Evolutionary conservation across 2,329 filamentous ascomycete genomes (phyloP).

Genomic region (Fusarium duplospermum): DNA sequence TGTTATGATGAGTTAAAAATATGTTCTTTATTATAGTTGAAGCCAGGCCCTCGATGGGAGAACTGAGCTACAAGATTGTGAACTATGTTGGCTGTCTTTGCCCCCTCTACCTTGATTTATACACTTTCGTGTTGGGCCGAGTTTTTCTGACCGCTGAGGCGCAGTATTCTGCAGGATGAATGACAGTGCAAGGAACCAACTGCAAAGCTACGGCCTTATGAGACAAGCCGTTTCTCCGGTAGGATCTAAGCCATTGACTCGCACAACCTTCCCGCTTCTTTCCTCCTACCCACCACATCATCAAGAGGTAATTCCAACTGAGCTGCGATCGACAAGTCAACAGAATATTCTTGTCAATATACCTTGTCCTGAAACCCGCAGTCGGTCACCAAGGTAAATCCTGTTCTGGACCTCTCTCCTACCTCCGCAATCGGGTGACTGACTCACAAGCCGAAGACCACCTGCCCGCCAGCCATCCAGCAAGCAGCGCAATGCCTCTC

Average conservation of each 20-base stretch:
- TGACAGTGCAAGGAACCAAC: not conserved
- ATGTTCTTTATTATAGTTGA: no score
- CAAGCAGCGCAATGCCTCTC: not conserved
- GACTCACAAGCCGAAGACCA: not conserved
- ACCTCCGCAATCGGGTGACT: not conserved
- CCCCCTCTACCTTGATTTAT: not conserved
- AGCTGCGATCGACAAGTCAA: not conserved
- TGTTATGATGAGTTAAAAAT: no score
- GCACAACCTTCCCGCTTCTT: not conserved
- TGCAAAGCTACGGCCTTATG: not conserved
- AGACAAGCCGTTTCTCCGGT: no score
- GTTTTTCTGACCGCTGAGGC: not conserved
- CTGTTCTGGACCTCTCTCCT: not conserved
- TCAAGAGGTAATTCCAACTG: not conserved
- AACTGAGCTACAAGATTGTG: not conserved
- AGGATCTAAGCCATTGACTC: no score
- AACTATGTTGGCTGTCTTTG: not conserved
- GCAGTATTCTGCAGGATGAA: not conserved
- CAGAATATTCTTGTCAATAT: not conserved
- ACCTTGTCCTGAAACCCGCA: not conserved
- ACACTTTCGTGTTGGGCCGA: not conserved
- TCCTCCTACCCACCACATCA: not conserved
- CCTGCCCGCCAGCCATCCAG: not conserved
- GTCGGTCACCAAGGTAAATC: not conserved
- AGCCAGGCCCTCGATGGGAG: no score